Conservation (phyloP, 2,329 filamentous ascomycete species). For the Hypoxylon sp. region DNA sequence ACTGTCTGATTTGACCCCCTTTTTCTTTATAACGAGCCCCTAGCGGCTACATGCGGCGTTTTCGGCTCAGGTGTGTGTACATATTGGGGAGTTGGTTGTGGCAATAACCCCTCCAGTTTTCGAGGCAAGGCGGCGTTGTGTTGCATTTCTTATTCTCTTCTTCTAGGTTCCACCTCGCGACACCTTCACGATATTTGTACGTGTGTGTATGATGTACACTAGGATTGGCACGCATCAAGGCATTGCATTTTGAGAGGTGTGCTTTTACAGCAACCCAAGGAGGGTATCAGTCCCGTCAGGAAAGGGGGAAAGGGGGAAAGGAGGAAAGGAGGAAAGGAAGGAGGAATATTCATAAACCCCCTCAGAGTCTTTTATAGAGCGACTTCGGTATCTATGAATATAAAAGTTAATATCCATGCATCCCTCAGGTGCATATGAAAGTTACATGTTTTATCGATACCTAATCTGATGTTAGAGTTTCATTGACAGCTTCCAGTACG, state of each 20-base stretch:
- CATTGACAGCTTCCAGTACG: too few relatives aligned
- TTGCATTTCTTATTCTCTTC: conserved; percentile 7
- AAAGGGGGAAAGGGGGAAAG: conserved; percentile 3
- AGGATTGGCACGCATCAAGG: conserved; percentile 23
- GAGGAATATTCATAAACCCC: conserved; percentile 18
- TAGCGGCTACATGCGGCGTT: conserved; percentile 29
- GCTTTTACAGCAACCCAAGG: background rate
- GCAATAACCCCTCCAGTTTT: conserved; percentile 17
- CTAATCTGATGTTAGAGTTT: too few relatives aligned
- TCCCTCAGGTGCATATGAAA: background rate
- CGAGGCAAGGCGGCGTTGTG: conserved; percentile 14
- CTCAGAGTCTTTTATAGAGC: conserved; percentile 10
- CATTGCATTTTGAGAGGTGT: conserved; percentile 30
- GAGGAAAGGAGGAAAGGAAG: conserved; percentile 6
- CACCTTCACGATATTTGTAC: conserved; percentile 27
- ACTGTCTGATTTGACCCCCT: conserved; percentile 13
- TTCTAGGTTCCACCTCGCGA: conserved; percentile 20
- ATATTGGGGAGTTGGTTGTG: conserved; percentile 23
- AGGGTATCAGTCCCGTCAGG: conserved; percentile 15
- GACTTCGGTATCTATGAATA: conserved; percentile 16
- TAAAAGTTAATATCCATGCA: conserved; percentile 9
- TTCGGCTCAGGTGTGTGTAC: conserved; percentile 18
- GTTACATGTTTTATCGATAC: too few relatives aligned
- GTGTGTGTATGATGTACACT: conserved; percentile 35
- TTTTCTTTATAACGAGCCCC: conserved; percentile 9